phyloP scores from a whole-genome alignment of 2,329 filamentous ascomycete genomes.

The Aureobasidium uvarum region DNA sequence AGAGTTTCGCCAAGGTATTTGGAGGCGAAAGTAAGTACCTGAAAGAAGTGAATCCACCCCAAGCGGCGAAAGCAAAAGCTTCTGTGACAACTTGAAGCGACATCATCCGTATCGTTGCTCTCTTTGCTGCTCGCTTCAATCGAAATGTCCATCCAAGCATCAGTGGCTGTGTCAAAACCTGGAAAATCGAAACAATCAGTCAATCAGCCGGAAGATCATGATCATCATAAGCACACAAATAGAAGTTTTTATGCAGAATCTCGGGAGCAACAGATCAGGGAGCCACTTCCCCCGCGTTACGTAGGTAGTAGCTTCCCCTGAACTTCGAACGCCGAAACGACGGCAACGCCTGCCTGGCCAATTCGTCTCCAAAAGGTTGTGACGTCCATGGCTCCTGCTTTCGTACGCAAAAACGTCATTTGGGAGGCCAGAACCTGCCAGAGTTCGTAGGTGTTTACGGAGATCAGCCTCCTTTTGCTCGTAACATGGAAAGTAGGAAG shows the following conservation, averaged over 20 bases:
- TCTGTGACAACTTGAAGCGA: not conserved
- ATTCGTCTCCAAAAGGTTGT: constrained; percentile 6
- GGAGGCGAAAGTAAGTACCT: not conserved
- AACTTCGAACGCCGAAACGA: constrained; percentile 1
- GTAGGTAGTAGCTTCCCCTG: not conserved
- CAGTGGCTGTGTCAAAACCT: constrained; percentile 1
- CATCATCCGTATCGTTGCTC: not conserved
- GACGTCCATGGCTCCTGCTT: not conserved
- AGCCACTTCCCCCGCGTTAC: constrained; percentile 10
- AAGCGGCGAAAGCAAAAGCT: not conserved
- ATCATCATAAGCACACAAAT: constrained; percentile 2
- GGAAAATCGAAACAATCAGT: constrained; percentile 9
- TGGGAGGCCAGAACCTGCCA: constrained; percentile 9
- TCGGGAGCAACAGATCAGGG: constrained; percentile 1
- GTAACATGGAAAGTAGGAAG: constrained; percentile 22
- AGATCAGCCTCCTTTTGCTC: constrained; percentile 19
- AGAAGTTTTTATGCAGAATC: constrained; percentile 1
- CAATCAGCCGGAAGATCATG: constrained; percentile 1
- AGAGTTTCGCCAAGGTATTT: not conserved
- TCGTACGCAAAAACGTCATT: constrained; percentile 17
- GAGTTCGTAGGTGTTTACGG: not conserved
- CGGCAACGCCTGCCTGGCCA: constrained; percentile 14
- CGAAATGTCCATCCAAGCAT: not conserved
- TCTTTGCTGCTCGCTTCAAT: not conserved
- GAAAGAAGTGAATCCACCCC: not conserved